These are phyloP conservation scores for Trichoderma asperellum DNA, from an alignment of 2,329 filamentous ascomycete genomes.

Conservation along the genomic window DNA sequence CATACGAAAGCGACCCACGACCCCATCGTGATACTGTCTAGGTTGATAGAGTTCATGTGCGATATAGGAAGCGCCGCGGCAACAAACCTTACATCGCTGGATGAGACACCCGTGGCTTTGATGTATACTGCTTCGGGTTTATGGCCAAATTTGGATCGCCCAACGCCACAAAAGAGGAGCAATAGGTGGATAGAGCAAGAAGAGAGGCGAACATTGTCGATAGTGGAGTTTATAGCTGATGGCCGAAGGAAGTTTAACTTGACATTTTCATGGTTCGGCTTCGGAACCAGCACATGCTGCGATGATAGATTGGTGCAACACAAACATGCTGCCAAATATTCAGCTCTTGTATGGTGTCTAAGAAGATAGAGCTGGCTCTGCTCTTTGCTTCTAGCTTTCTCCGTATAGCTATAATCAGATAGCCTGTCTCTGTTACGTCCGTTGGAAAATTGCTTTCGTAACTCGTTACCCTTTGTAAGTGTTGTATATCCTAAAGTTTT, in stretches of 20 bases:
- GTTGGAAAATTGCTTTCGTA: not conserved
- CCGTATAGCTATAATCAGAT: not conserved
- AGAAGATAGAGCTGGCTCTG: not conserved
- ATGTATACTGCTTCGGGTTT: not conserved
- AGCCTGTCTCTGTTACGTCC: not conserved
- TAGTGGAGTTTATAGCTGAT: not conserved
- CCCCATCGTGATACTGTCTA: constrained; percentile 10
- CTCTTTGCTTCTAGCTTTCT: not conserved
- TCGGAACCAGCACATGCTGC: constrained; percentile 17
- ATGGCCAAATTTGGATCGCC: not conserved
- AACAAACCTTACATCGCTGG: not conserved
- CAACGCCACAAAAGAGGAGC: not conserved
- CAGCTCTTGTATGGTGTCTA: not conserved
- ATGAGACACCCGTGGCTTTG: constrained; percentile 2
- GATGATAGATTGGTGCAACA: not conserved
- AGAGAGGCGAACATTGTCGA: not conserved
- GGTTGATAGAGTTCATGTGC: not conserved
- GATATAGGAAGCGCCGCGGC: not conserved
- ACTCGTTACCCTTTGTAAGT: not conserved
- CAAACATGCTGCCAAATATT: not conserved
- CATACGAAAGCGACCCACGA: not conserved
- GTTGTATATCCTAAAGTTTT: not conserved
- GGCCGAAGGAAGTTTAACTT: not conserved
- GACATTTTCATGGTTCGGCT: not conserved
- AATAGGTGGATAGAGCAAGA: not conserved